Conservation (phyloP, 2,329 filamentous ascomycete species). For the Thelonectria blattea region DNA sequence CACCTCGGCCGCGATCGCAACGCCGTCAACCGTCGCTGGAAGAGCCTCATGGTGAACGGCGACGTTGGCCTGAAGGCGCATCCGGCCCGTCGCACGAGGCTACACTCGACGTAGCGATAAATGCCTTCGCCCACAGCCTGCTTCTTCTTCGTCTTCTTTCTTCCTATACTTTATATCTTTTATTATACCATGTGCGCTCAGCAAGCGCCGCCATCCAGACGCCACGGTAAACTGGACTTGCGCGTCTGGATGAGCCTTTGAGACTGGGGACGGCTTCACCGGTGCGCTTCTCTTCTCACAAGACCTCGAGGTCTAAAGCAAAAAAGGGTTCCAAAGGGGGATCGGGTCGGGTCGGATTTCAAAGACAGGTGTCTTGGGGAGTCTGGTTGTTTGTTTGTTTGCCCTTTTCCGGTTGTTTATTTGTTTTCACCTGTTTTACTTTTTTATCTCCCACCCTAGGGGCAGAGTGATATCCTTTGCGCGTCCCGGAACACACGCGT, state of each 20-base stretch:
- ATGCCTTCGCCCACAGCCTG: neutral
- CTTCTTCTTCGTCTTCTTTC: slow-evolving; percentile 1
- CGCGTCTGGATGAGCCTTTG: neutral
- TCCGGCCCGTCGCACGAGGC: slow-evolving; percentile 50
- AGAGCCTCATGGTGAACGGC: slow-evolving; percentile 63
- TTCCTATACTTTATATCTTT: slow-evolving; percentile 23
- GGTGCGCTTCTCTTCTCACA: neutral
- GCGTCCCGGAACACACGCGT: neutral
- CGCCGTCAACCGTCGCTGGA: slow-evolving; percentile 66
- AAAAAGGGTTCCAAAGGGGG: neutral
- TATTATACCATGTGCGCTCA: slow-evolving; percentile 2
- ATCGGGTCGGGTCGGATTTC: neutral
- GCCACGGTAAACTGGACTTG: neutral
- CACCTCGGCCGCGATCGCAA: slow-evolving; percentile 66
- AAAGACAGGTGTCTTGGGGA: neutral
- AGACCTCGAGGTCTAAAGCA: neutral
- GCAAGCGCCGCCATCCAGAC: slow-evolving; percentile 11
- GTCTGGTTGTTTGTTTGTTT: neutral
- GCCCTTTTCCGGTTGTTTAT: neutral
- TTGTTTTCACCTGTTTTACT: neutral
- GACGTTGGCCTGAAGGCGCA: slow-evolving; percentile 64
- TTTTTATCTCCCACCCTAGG: neutral
- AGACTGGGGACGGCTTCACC: neutral
- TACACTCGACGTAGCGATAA: slow-evolving; percentile 63
- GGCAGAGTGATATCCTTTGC: neutral